Evolutionary conservation across 2,329 filamentous ascomycete genomes (phyloP).

Genomic region (Fusarium brevicatenulatum): DNA sequence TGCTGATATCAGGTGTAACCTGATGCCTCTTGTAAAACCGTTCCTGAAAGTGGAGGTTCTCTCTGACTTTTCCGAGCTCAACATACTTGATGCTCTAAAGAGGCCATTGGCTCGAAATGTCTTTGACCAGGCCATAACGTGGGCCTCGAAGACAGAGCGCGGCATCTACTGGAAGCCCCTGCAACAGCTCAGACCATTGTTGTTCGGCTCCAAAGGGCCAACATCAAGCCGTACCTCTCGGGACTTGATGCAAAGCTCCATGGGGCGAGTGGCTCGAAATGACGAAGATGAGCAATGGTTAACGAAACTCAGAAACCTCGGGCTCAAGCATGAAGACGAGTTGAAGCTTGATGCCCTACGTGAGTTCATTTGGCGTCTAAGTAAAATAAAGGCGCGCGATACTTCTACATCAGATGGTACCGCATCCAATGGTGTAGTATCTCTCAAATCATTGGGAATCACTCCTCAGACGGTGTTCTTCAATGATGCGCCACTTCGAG

Average conservation of each 20-base stretch:
- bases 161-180: conserved; percentile 89
- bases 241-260: conserved; percentile 65
- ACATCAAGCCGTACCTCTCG: conserved; percentile 65
- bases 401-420: conserved; percentile 49
- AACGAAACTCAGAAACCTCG: conserved; percentile 83
- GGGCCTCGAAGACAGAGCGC: conserved; percentile 84
- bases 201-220: conserved; percentile 70
- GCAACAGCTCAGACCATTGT: conserved; percentile 70
- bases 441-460: conserved; percentile 78
- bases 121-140: conserved; percentile 85
- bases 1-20: conserved; percentile 85
- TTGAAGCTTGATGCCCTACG: conserved; percentile 85
- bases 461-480: conserved; percentile 93
- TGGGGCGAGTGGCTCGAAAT: conserved; percentile 76
- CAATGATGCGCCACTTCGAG: conserved; percentile 74
- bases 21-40: conserved; percentile 81
- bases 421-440: conserved; percentile 63
- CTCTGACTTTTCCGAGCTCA: conserved; percentile 73
- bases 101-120: conserved; percentile 81
- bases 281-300: conserved; percentile 97
- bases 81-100: conserved; percentile 83
- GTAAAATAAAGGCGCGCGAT: conserved; percentile 73
- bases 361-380: conserved; percentile 91
- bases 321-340: conserved; percentile 85
- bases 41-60: conserved; percentile 81